Percentiles rank a stretch among this genome's conserved stretches.
phyloP scores from a whole-genome alignment of 495 filamentous ascomycete genomes.

The Pyronema omphalodes region DNA sequence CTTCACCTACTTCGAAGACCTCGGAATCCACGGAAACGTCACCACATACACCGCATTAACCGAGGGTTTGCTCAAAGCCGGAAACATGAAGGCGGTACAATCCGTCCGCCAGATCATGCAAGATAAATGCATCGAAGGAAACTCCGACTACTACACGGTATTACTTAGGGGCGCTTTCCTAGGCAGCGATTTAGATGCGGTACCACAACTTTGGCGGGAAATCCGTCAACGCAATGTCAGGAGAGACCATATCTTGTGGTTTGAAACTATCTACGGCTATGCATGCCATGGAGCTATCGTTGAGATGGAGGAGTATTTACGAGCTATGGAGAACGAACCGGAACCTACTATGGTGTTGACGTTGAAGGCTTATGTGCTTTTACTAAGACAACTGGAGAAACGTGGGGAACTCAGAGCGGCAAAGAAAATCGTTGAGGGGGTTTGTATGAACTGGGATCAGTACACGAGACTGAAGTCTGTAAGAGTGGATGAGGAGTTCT shows the following conservation, averaged over 20 bases:
- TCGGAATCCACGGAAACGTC: conserved; percentile 36
- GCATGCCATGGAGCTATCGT: conserved; percentile 30
- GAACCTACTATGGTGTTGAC: not conserved
- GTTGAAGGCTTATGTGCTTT: conserved; percentile 11
- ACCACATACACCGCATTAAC: conserved; percentile 45
- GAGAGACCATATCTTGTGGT: conserved; percentile 46
- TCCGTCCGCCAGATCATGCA: conserved; percentile 43
- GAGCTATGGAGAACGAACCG: conserved; percentile 2
- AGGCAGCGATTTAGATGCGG: conserved; percentile 32
- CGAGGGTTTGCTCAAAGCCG: conserved; percentile 35
- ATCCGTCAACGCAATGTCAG: conserved; percentile 22
- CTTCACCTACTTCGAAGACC: conserved; percentile 34
- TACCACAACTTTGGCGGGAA: conserved; percentile 34
- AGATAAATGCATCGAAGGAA: conserved; percentile 31
- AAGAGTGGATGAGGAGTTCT: conserved; percentile 7
- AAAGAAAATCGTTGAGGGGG: conserved; percentile 10
- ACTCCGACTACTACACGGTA: conserved; percentile 48
- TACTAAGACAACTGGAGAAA: conserved; percentile 8
- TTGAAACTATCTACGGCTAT: conserved; percentile 48
- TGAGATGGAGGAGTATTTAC: conserved; percentile 15
- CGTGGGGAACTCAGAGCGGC: conserved; percentile 7
- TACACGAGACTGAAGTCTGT: not conserved
- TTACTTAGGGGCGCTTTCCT: conserved; percentile 49
- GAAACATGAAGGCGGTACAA: conserved; percentile 35
- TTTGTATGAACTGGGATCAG: conserved; percentile 3